These are phyloP conservation scores for Cicer arietinum DNA, from an alignment of 306 rosid genomes.

Conservation along the genomic window DNA sequence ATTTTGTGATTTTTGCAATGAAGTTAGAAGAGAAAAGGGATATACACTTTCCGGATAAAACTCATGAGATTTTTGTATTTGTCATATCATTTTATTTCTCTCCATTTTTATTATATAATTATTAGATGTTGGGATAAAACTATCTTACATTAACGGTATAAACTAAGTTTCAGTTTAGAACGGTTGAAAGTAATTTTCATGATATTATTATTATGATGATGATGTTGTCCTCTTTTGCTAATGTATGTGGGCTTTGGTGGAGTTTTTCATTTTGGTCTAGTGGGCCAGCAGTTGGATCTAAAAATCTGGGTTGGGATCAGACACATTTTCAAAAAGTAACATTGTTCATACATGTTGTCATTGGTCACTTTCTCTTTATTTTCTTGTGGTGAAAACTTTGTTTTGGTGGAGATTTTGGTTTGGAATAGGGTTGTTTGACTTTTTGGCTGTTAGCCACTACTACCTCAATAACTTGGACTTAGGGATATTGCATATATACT, in stretches of 20 bases:
- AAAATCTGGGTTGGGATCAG: constrained; percentile 45
- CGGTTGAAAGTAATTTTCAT: constrained; percentile 30
- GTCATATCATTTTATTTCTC: too few species aligned
- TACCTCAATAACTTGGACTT: constrained; percentile 35
- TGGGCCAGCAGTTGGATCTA: constrained; percentile 48
- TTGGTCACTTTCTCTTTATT: constrained; percentile 45
- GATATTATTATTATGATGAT: constrained; percentile 25
- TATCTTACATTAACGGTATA: too few species aligned
- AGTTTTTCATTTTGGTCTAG: constrained; percentile 33
- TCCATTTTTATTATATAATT: too few species aligned
- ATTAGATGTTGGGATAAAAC: too few species aligned
- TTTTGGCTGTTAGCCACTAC: constrained; percentile 44
- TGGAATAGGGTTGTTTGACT: constrained; percentile 50
- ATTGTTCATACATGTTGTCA: constrained; percentile 42
- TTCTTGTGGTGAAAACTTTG: constrained; percentile 30
- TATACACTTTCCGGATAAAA: too few species aligned
- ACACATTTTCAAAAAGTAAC: constrained; percentile 44
- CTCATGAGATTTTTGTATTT: too few species aligned
- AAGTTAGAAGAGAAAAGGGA: background rate
- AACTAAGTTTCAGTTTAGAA: background rate
- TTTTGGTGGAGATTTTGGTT: constrained; percentile 39
- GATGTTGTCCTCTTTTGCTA: constrained; percentile 25
- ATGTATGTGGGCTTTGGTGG: constrained; percentile 46
- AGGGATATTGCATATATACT: constrained; percentile 18
- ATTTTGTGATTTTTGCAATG: constrained; percentile 20